Conservation (phyloP, 192 early-diverging fungal genomes). For the Podila epigama region DNA sequence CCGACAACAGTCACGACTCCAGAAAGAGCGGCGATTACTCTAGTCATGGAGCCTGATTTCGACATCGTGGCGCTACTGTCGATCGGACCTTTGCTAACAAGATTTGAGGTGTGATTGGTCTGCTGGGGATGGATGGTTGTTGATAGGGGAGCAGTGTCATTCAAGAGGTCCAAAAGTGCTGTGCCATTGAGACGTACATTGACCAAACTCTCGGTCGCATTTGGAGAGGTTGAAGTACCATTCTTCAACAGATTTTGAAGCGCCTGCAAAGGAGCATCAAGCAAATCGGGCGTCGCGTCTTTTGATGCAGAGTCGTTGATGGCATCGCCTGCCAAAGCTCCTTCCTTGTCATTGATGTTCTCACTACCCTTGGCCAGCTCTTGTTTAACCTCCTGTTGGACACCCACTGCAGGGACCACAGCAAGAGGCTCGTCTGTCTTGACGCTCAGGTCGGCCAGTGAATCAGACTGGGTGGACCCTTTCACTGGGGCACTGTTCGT, state of each 20-base stretch:
- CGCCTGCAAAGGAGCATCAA: slow-evolving; percentile 9
- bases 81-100: not conserved
- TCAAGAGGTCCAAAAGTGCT: too few species aligned
- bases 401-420: slow-evolving; percentile 5
- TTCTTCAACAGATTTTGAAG: slow-evolving; percentile 5
- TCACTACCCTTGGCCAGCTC: not conserved
- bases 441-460: slow-evolving; percentile 7
- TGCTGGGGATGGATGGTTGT: not conserved
- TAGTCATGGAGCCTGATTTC: not conserved
- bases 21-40: not conserved
- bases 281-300: not conserved
- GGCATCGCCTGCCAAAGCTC: slow-evolving; percentile 11
- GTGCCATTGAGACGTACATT: too few species aligned
- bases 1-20: not conserved
- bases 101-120: not conserved
- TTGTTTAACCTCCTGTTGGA: not conserved
- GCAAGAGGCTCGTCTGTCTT: slow-evolving; percentile 18
- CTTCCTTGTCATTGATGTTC: slow-evolving; percentile 4
- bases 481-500: too few species aligned
- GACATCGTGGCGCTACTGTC: not conserved
- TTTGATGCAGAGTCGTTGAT: slow-evolving; percentile 10
- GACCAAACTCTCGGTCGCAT: too few species aligned
- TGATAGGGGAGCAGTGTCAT: not conserved
- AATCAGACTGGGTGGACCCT: not conserved
- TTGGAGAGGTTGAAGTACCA: too few species aligned